Evolutionary conservation across 192 early-diverging fungal genomes (phyloP), one percentile per base, ranked within the genome.

Genomic region (Pilaira anomala): DNA sequence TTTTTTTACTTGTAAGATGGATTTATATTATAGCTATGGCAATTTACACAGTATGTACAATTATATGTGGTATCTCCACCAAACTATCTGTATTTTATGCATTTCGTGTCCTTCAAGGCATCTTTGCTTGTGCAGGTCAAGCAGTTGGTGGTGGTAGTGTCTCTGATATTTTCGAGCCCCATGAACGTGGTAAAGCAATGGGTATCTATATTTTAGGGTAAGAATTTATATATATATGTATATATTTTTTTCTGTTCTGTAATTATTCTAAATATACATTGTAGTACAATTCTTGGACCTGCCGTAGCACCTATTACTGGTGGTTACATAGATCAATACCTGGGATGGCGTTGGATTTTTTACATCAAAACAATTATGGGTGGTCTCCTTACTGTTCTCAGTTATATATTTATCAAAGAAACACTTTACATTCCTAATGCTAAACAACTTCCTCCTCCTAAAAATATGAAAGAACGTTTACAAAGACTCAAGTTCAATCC

Each of bases 371-470:
- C 77, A 2, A 87, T 87, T 18, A 68, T 84, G 57, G 75, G 76
- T 55, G 85, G 80, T 1, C 39, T 73, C 13, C 64, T 85, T 54
- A 51, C 76, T 22, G 48, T 83, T 16, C 28, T 80, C 14, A 75
- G 74, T 0, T 66, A 78, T n/a, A 73, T 85, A 58, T 76, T 81
- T 24, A 49, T 86, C 54, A 82, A 86, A 14, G 87, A 88, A 65
- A 88, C 87, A 0, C 74, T 71, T 16, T 64, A 71, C 30, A 28
- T 26, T 3, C 67, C 67, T 21, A 58, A 58, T 40, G 9, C 36
- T 3, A 28, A 45, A 19, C n/a, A 41, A 7, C 14, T 24, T 9
- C 39, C 24, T 22, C 52, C 41, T 21, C 42, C 51, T 14, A 2
- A 22, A 7, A 63, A 36, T 56, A 45, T 44, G n/a, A 65, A 28